Evolutionary conservation across 768 basidiomycete genomes (phyloP).

Genomic region (Trametes sanguinea): DNA sequence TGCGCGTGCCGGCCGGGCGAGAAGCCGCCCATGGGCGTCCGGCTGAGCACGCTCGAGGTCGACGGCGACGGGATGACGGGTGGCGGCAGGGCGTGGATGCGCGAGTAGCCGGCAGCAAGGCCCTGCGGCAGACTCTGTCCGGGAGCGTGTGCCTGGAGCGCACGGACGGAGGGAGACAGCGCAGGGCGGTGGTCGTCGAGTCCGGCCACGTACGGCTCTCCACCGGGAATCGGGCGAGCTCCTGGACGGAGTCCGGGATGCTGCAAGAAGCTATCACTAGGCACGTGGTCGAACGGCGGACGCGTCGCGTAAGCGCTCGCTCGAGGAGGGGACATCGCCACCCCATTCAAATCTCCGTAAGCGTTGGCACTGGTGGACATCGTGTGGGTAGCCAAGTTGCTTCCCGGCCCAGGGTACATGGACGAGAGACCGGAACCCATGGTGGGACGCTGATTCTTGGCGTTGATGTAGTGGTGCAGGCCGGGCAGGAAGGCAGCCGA

Average conservation of each 20-base stretch:
- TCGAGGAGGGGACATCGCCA: conserved; percentile 32
- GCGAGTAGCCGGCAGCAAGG: conserved; percentile 86
- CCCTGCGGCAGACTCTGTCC: conserved; percentile 92
- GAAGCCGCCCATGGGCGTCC: conserved; percentile 28
- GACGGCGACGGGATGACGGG: conserved; percentile 41
- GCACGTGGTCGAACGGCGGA: conserved; percentile 29
- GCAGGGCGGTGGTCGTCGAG: conserved; percentile 35
- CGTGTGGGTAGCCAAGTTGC: conserved; percentile 18
- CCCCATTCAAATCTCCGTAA: conserved; percentile 20
- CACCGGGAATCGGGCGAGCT: conserved; percentile 35
- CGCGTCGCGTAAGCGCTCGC: conserved; percentile 25
- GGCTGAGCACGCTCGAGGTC: conserved; percentile 33
- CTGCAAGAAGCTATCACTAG: conserved; percentile 41
- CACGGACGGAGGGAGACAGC: conserved; percentile 72
- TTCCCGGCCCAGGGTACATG: conserved; percentile 20
- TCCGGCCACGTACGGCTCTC: conserved; percentile 26
- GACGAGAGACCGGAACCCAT: conserved; percentile 28
- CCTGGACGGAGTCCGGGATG: conserved; percentile 37
- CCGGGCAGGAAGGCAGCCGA: conserved; percentile 82
- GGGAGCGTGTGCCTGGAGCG: conserved; percentile 84
- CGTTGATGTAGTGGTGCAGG: conserved; percentile 62
- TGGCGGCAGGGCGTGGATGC: conserved; percentile 73
- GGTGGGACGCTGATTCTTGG: conserved; percentile 43
- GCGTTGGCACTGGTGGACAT: conserved; percentile 16
- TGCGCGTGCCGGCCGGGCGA: conserved; percentile 28